Evolutionary conservation across 2,329 filamentous ascomycete species (phyloP).

Genomic region (Claviceps africana): DNA sequence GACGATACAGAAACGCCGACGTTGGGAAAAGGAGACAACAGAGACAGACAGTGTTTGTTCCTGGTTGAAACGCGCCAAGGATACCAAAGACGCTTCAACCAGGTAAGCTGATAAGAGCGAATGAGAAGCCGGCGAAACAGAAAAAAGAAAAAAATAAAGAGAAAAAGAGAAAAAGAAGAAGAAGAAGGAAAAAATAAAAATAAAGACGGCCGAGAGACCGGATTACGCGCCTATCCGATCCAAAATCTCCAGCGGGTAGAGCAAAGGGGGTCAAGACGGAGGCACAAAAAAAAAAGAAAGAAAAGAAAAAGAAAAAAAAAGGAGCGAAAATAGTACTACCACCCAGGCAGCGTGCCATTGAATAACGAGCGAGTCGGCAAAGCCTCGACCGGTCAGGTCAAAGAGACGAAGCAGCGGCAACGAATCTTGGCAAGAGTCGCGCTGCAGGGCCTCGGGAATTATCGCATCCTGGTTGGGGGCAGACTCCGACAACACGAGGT

Average conservation of each 20-base stretch:
- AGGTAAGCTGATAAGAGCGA: neutral
- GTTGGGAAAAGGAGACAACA: no score
- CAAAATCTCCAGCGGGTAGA: no score
- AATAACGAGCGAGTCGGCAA: neutral
- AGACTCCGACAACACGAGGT: no score
- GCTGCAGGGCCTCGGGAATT: no score
- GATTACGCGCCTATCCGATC: neutral
- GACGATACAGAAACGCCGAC: no score
- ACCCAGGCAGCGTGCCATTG: neutral
- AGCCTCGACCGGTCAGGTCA: neutral
- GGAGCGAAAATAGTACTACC: neutral
- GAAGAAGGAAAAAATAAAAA: neutral
- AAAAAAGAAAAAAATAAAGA: neutral
- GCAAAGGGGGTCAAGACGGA: no score
- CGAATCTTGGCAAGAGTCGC: neutral
- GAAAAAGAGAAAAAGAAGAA: neutral
- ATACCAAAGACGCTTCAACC: no score
- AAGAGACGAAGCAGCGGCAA: neutral
- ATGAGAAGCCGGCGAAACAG: neutral
- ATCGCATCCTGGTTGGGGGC: no score
- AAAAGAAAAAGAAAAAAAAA: neutral
- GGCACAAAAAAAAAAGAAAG: no score
- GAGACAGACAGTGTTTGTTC: no score
- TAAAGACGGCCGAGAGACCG: neutral
- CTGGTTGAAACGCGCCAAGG: no score